phyloP scores from a whole-genome alignment of 495 filamentous ascomycete species.

The Tirmania nivea region DNA sequence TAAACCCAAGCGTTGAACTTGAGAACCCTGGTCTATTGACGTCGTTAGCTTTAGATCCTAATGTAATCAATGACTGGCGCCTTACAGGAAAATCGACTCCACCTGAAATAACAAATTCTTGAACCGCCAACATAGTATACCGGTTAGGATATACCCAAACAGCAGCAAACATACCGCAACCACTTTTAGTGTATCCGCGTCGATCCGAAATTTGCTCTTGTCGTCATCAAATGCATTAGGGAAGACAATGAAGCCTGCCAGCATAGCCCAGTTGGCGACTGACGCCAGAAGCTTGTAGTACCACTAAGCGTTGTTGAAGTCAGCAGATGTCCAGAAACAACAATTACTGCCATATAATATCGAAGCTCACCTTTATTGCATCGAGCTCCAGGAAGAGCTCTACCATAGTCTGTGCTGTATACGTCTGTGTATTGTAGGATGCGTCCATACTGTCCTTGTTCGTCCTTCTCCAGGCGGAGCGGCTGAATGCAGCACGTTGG shows the following conservation, averaged over 20 bases:
- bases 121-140: constrained; percentile 9
- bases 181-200: neutral
- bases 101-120: constrained; percentile 12
- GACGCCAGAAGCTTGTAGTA: constrained; percentile 8
- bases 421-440: no score
- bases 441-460: no score
- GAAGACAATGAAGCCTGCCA: constrained; percentile 11
- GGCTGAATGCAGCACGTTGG: no score
- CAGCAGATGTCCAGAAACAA: neutral
- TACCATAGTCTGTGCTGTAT: neutral
- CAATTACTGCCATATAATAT: neutral
- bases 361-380: constrained; percentile 1
- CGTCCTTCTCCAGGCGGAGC: no score
- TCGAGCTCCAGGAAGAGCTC: constrained; percentile 9
- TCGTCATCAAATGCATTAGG: constrained; percentile 11
- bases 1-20: constrained; percentile 6
- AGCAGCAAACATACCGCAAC: constrained; percentile 3
- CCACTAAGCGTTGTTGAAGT: constrained; percentile 2
- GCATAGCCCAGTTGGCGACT: constrained; percentile 10
- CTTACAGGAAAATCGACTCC: constrained; percentile 9
- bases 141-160: constrained; percentile 8
- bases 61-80: neutral
- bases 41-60: neutral
- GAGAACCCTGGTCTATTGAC: constrained; percentile 8
- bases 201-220: constrained; percentile 6